A percentile compares a stretch with the other conserved stretches of the same genome.
Evolutionary conservation across 2,329 filamentous ascomycete species (phyloP).

Genomic region (Ramichloridium luteum): DNA sequence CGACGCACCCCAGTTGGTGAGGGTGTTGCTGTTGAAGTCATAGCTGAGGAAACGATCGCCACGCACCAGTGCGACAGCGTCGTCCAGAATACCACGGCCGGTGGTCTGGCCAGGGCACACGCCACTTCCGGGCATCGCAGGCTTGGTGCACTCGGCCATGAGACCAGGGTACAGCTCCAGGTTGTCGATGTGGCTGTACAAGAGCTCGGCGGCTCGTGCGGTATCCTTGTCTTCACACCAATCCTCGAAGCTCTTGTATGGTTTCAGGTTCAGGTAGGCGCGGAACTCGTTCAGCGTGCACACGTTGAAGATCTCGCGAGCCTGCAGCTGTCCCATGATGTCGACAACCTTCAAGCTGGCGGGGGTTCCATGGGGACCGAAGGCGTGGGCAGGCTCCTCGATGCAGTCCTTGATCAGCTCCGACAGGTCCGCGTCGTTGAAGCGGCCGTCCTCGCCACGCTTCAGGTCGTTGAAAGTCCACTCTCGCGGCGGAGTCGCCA

Average conservation of each 20-base stretch:
- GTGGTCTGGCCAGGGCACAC: constrained; percentile 36
- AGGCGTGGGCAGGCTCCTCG: constrained; percentile 39
- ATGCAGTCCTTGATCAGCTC: constrained; percentile 35
- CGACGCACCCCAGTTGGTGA: constrained; percentile 41
- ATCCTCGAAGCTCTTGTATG: constrained; percentile 25
- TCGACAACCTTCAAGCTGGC: constrained; percentile 36
- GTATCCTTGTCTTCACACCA: constrained; percentile 27
- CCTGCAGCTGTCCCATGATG: constrained; percentile 37
- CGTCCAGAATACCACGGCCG: constrained; percentile 35
- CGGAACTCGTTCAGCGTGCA: constrained; percentile 40
- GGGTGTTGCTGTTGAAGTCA: constrained; percentile 37
- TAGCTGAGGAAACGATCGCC: constrained; percentile 37
- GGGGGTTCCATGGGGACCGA: constrained; percentile 39
- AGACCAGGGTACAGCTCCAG: constrained; percentile 49
- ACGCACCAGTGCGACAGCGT: constrained; percentile 37
- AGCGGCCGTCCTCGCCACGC: constrained; percentile 30
- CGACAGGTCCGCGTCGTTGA: constrained; percentile 34
- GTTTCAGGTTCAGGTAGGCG: constrained; percentile 26
- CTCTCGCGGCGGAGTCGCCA: constrained; percentile 18
- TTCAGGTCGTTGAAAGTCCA: constrained; percentile 35
- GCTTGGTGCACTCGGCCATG: constrained; percentile 45
- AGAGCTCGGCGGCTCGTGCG: constrained; percentile 32
- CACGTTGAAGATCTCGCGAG: constrained; percentile 36
- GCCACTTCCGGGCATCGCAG: constrained; percentile 36
- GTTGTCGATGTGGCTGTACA: constrained; percentile 39